Evolutionary conservation across 139 green algal genomes (phyloP).

Genomic region (Pleodorina starrii): DNA sequence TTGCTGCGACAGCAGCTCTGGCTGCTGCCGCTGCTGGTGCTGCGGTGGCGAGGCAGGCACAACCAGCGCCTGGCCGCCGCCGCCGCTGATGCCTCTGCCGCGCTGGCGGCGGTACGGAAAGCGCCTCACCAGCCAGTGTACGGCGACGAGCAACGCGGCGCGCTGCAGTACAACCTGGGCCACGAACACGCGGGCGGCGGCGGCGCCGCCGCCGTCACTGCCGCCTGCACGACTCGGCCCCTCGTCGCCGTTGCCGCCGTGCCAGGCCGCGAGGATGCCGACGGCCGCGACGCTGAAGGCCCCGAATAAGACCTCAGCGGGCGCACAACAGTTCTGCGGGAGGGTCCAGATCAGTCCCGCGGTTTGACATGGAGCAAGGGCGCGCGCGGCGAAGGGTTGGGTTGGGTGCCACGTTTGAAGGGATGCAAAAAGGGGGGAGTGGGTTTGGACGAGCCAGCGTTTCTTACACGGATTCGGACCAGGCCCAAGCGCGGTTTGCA

Average conservation of each 20-base stretch:
- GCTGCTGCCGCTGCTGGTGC: not conserved
- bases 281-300: not conserved
- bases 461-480: no score
- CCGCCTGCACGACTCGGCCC: not conserved
- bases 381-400: no score
- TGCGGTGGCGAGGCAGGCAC: not conserved
- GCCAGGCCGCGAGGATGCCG: not conserved
- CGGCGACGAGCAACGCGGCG: not conserved
- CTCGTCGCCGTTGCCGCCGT: not conserved
- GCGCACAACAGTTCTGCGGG: not conserved
- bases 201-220: not conserved
- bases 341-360: no score
- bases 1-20: not conserved
- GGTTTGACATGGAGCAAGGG: no score
- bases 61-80: not conserved
- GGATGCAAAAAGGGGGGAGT: no score
- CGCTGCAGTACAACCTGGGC: not conserved
- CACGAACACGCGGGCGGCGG: not conserved
- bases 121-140: not conserved
- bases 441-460: no score
- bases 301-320: conserved; percentile 3
- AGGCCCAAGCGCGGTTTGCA: no score
- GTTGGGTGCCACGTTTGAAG: no score
- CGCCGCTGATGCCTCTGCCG: not conserved
- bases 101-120: not conserved